Percentiles rank a stretch among this genome's conserved stretches.
These are phyloP conservation scores for Emmonsia crescens DNA, from an alignment of 2,329 filamentous ascomycete species.

Conservation along the genomic window DNA sequence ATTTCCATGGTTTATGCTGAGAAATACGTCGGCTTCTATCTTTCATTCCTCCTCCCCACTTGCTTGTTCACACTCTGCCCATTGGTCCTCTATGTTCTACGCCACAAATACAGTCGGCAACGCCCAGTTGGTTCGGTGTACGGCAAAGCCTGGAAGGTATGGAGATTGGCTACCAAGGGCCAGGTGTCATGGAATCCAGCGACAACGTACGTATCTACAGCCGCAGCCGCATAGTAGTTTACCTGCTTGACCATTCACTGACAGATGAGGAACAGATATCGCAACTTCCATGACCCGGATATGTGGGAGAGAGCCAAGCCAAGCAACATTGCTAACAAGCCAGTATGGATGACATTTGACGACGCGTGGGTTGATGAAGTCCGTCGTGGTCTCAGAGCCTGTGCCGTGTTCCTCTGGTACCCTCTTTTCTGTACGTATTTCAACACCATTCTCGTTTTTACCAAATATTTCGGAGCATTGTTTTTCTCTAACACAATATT, in stretches of 20 bases:
- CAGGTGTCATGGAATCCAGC: constrained; percentile 53
- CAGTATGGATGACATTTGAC: constrained; percentile 69
- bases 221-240: neutral
- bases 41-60: constrained; percentile 58
- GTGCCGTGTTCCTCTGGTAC: constrained; percentile 55
- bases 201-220: constrained; percentile 37
- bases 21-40: constrained; percentile 66
- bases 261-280: constrained; percentile 7
- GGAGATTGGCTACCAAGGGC: constrained; percentile 51
- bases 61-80: constrained; percentile 53
- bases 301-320: constrained; percentile 63
- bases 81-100: constrained; percentile 47
- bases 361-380: constrained; percentile 76
- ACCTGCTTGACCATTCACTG: neutral
- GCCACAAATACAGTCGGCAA: constrained; percentile 51
- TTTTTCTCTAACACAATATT: constrained; percentile 10
- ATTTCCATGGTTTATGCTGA: constrained; percentile 63
- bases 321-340: constrained; percentile 50
- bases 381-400: constrained; percentile 56
- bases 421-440: constrained; percentile 36
- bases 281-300: constrained; percentile 44
- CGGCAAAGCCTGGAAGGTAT: constrained; percentile 54
- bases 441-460: constrained; percentile 6
- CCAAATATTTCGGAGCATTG: neutral
- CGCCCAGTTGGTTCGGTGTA: constrained; percentile 64